Evolutionary conservation across 768 basidiomycete species (phyloP), one percentile per base, ranked within the genome.

Genomic region (Saitozyma sp.): DNA sequence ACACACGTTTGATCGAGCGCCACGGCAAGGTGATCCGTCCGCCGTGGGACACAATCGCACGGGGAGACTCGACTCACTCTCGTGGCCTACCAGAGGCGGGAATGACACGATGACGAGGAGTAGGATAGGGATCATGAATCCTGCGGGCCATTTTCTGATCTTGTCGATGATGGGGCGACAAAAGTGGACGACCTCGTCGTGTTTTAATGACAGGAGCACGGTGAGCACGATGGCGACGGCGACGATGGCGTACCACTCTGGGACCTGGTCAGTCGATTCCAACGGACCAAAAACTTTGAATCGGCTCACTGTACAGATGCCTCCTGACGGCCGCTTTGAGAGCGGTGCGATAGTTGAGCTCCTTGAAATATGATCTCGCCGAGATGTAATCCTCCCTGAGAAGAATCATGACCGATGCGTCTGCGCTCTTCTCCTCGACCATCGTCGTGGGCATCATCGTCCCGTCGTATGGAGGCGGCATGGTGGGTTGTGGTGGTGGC

Each of bases 241-340:
- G 11, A 69, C 53, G 13, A 77, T 66, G 6, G 64, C 62, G 48
- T 77, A 77, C 76, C 76, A 77, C 57, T 77, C 74, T 75, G 66
- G 1, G 39, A 20, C 37, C 41, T 13, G 11, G 45, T 46, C 45
- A 46, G 45, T 29, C 29, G 29, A 46, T 46, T 11, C 45, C 11
- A 17, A 46, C 2, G 45, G n/a, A 13, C 6, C 45, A 46, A 46
- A 16, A 46, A 13, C 45, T 46, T 46, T 13, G 51, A 19, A 50
- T 2, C 13, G 20, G 68, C 71, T 73, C 62, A 73, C 71, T 73
- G 54, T 64, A 73, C 58, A 73, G 57, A 50, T 64, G 64, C 43
- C 64, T 52, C 45, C 64, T 45, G 50, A 70, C n/a, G 29, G 61
- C 51, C 20, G 63, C 61, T 38, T 62, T 62, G 49, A 64, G 16